Percentiles rank a stretch among this genome's conserved stretches.
phyloP scores from a whole-genome alignment of 257 asterid genomes.

The Handroanthus guayacan region DNA sequence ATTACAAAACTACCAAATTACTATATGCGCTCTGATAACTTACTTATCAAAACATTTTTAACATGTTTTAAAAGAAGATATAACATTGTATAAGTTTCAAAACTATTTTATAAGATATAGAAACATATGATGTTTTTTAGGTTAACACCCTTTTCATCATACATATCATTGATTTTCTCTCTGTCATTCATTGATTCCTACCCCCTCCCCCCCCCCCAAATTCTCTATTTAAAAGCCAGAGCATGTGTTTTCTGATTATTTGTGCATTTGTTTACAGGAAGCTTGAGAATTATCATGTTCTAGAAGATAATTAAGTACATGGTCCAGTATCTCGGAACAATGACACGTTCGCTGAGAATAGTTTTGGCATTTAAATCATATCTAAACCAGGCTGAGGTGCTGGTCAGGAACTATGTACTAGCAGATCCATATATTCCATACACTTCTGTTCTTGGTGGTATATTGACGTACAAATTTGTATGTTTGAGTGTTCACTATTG shows the following conservation, averaged over 20 bases:
- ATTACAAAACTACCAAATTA: too few relatives aligned
- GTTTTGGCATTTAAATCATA: conserved; percentile 66
- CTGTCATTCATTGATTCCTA: too few relatives aligned
- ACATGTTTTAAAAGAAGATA: too few relatives aligned
- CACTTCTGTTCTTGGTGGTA: conserved; percentile 77
- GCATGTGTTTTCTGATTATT: conserved; percentile 8
- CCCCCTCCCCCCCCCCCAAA: too few relatives aligned
- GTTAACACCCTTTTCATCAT: too few relatives aligned
- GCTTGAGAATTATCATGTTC: conserved; percentile 43
- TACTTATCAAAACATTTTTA: too few relatives aligned
- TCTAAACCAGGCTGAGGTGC: conserved; percentile 74
- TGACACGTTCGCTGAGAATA: conserved; percentile 64
- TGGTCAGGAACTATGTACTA: conserved; percentile 75
- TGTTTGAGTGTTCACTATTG: conserved; percentile 30
- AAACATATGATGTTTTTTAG: too few relatives aligned
- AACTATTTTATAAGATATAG: too few relatives aligned
- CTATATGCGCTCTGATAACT: too few relatives aligned
- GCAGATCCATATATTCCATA: conserved; percentile 90
- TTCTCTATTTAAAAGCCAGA: too few relatives aligned
- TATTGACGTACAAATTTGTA: conserved; percentile 86
- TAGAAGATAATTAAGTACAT: conserved; percentile 43
- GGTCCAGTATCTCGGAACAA: conserved; percentile 48
- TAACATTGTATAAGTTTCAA: too few relatives aligned
- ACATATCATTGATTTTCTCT: too few relatives aligned
- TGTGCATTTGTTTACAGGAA: conserved; percentile 44